Conservation (phyloP, 2,329 filamentous ascomycete species). For the Phyllosticta paracitricarpa region DNA sequence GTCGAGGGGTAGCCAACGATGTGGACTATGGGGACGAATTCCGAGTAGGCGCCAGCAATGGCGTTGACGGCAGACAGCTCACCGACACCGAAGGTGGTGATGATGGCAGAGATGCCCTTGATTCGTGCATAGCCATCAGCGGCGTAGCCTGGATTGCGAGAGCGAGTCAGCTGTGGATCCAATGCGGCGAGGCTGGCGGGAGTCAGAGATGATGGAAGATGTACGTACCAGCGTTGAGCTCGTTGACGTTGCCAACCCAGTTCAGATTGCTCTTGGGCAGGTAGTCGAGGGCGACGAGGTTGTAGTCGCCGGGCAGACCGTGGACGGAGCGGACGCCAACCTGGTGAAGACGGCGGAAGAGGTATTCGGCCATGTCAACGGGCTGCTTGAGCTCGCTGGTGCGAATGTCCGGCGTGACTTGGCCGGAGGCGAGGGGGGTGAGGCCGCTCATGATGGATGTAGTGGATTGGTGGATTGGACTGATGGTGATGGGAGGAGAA, state of each 20-base stretch:
- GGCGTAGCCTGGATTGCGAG: conserved; percentile 31
- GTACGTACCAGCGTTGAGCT: conserved; percentile 45
- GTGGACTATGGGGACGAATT: conserved; percentile 38
- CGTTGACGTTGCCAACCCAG: conserved; percentile 54
- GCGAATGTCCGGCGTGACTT: conserved; percentile 25
- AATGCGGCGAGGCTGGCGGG: conserved; percentile 7
- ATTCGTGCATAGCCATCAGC: conserved; percentile 38
- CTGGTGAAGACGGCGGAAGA: conserved; percentile 40
- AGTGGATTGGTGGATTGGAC: not conserved
- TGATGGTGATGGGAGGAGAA: not conserved
- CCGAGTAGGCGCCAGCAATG: conserved; percentile 37
- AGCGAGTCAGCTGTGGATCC: conserved; percentile 11
- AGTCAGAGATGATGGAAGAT: not conserved
- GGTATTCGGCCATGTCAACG: conserved; percentile 51
- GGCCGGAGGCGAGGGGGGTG: conserved; percentile 7
- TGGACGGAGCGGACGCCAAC: conserved; percentile 41
- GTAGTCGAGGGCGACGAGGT: conserved; percentile 46
- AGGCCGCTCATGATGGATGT: conserved; percentile 9
- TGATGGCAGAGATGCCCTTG: conserved; percentile 36
- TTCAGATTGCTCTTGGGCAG: conserved; percentile 42
- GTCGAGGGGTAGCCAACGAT: conserved; percentile 38
- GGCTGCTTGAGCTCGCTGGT: conserved; percentile 33
- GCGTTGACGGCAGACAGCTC: conserved; percentile 40
- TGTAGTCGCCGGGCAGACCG: conserved; percentile 43
- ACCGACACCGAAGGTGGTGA: conserved; percentile 40